Evolutionary conservation across 768 basidiomycete species (phyloP).

Genomic region (Brasilioporus rufonigricans): DNA sequence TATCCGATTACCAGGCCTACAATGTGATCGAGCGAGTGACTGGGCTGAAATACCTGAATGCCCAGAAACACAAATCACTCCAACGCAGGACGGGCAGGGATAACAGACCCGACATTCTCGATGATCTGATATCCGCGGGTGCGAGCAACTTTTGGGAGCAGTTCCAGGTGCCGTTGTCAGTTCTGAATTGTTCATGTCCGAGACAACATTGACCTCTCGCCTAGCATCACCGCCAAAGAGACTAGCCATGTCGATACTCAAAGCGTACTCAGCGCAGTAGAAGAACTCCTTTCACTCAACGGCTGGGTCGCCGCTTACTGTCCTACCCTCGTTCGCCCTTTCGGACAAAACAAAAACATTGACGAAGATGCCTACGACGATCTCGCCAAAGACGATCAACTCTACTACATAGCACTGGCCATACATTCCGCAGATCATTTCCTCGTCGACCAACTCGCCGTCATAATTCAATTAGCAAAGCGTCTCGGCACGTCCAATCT

Average conservation of each 20-base stretch:
- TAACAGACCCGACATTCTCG: constrained; percentile 76
- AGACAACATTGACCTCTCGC: background rate
- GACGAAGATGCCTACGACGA: constrained; percentile 77
- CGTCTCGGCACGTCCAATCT: constrained; percentile 86
- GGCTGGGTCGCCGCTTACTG: constrained; percentile 98
- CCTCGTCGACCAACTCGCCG: constrained; percentile 95
- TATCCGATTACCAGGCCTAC: constrained; percentile 50
- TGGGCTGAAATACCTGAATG: constrained; percentile 72
- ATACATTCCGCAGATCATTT: constrained; percentile 99
- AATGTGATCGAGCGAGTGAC: constrained; percentile 66
- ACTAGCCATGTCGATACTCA: constrained; percentile 90
- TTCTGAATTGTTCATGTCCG: constrained; percentile 6
- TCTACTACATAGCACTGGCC: constrained; percentile 93
- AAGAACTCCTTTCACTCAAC: constrained; percentile 91
- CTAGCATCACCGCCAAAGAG: constrained; percentile 75
- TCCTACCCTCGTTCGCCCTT: constrained; percentile 91
- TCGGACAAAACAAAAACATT: constrained; percentile 85
- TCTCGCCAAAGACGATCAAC: constrained; percentile 73
- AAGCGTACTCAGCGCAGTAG: constrained; percentile 83
- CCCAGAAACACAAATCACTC: constrained; percentile 83
- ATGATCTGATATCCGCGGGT: constrained; percentile 71
- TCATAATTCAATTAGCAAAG: constrained; percentile 93
- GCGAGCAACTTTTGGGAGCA: constrained; percentile 87
- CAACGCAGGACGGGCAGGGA: constrained; percentile 90
- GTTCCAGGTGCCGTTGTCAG: constrained; percentile 89